A percentile compares a stretch with the other conserved stretches of the same genome.
These are phyloP conservation scores for Rhodotorula glutinis DNA, from an alignment of 1,284 basidiomycete species.

Conservation along the genomic window DNA sequence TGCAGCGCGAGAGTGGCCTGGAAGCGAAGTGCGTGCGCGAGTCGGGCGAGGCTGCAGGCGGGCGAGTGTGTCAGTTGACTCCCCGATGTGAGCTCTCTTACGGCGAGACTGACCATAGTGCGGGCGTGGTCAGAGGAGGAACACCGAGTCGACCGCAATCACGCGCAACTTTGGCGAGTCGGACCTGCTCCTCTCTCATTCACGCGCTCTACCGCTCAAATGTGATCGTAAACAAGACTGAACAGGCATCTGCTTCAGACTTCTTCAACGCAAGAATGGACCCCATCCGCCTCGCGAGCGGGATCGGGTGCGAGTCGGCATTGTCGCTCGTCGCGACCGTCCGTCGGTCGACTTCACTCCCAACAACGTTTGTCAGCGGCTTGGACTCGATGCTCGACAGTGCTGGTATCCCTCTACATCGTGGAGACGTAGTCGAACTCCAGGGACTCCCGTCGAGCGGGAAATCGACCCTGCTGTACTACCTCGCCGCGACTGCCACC, in stretches of 20 bases:
- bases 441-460: constrained; percentile 68
- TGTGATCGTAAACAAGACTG: too few species aligned
- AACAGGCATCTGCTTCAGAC: too few species aligned
- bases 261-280: not conserved
- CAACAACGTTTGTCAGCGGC: constrained; percentile 25
- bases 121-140: too few species aligned
- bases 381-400: constrained; percentile 31
- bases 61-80: not conserved
- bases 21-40: constrained; percentile 28
- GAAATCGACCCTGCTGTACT: constrained; percentile 69
- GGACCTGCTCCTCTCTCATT: too few species aligned
- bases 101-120: not conserved
- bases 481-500: constrained; percentile 61
- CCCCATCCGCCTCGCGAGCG: not conserved
- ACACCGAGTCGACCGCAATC: not conserved
- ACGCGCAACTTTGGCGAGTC: not conserved
- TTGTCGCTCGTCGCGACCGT: constrained; percentile 22
- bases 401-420: constrained; percentile 48
- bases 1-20: constrained; percentile 24
- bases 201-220: too few species aligned
- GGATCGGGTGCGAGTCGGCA: constrained; percentile 6
- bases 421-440: constrained; percentile 66
- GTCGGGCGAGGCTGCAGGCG: constrained; percentile 25
- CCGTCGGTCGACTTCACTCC: constrained; percentile 21
- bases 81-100: not conserved